Conservation (phyloP, 2,329 filamentous ascomycete species). For the Nemania sp. region DNA sequence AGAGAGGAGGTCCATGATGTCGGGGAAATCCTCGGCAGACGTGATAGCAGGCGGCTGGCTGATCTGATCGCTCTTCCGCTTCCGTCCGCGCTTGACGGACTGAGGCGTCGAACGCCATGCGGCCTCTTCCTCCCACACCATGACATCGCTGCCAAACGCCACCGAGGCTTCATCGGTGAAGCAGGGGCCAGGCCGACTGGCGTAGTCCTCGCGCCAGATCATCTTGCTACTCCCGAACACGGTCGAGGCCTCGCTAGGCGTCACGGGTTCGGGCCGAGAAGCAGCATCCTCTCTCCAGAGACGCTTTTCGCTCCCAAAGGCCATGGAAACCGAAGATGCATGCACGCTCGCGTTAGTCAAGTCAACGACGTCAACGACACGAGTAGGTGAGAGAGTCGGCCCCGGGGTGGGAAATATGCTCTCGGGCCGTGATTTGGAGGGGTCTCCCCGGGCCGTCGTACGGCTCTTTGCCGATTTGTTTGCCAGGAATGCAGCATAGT, state of each 20-base stretch:
- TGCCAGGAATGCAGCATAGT: constrained; percentile 44
- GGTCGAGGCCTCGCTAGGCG: constrained; percentile 32
- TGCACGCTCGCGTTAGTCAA: constrained; percentile 39
- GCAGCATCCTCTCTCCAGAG: constrained; percentile 42
- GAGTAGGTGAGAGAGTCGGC: constrained; percentile 38
- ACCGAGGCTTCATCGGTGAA: constrained; percentile 37
- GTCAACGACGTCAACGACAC: constrained; percentile 42
- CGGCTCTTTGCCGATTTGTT: constrained; percentile 36
- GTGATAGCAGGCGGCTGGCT: constrained; percentile 37
- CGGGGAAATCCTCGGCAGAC: constrained; percentile 53
- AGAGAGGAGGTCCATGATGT: constrained; percentile 53
- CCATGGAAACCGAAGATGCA: constrained; percentile 35
- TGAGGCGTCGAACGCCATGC: constrained; percentile 46
- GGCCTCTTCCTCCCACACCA: constrained; percentile 50
- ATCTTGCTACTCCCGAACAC: constrained; percentile 40
- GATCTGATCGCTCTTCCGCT: constrained; percentile 58
- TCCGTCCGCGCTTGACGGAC: constrained; percentile 49
- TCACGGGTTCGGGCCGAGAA: constrained; percentile 34
- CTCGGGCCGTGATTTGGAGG: constrained; percentile 28
- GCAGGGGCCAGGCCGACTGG: constrained; percentile 46
- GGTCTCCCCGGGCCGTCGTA: constrained; percentile 28
- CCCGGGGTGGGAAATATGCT: constrained; percentile 34
- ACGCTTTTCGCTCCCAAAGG: constrained; percentile 32
- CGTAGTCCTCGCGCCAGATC: constrained; percentile 52
- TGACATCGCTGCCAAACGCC: constrained; percentile 38